These are phyloP conservation scores for Geotrichum histeridarum DNA, from an alignment of 1,139 yeast genomes.

Conservation along the genomic window DNA sequence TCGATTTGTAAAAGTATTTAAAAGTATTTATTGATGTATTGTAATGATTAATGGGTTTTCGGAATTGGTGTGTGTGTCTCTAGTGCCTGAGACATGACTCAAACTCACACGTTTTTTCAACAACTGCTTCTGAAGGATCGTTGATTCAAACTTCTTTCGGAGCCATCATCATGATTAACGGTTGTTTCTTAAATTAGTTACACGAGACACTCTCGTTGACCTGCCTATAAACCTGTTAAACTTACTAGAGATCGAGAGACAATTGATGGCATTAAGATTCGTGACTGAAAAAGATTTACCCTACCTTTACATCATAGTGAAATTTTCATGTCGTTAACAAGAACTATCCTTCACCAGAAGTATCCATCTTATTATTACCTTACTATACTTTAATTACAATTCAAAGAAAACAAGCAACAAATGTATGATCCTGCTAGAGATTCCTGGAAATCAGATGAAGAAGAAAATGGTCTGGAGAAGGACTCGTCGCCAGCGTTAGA, in stretches of 20 bases:
- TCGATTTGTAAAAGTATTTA: too few species aligned
- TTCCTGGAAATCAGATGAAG: conserved; percentile 29
- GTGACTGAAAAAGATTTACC: neutral
- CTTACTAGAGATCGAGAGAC: too few species aligned
- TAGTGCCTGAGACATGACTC: too few species aligned
- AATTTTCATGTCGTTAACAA: neutral
- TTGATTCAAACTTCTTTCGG: too few species aligned
- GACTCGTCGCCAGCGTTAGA: neutral
- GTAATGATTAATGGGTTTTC: conserved; percentile 5
- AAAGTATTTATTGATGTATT: conserved; percentile 6
- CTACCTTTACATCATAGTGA: neutral
- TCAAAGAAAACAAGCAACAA: neutral
- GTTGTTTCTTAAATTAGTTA: too few species aligned
- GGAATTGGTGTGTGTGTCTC: too few species aligned
- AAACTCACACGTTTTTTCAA: too few species aligned
- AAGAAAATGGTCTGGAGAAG: conserved; percentile 9
- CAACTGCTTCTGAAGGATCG: too few species aligned
- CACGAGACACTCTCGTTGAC: too few species aligned
- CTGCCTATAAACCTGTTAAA: too few species aligned
- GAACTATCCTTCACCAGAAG: neutral
- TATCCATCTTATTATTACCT: neutral
- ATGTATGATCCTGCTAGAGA: conserved; percentile 38
- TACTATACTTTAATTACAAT: neutral
- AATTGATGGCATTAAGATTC: too few species aligned
- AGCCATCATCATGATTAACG: too few species aligned